Evolutionary conservation across 179 eudicot genomes (phyloP).

Genomic region (Vitellaria paradoxa): DNA sequence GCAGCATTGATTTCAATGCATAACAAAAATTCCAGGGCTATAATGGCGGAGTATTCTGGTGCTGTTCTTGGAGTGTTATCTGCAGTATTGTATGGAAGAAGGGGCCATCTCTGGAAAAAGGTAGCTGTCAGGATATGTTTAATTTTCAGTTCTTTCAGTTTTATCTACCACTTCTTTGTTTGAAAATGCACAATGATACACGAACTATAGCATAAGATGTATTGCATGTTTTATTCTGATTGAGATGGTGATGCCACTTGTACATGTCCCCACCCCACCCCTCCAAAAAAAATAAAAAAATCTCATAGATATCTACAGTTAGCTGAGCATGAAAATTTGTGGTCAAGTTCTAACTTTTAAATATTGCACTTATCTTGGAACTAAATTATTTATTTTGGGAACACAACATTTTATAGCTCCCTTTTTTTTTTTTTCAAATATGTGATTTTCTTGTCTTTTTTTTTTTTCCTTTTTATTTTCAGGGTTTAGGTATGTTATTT

Average conservation of each 20-base stretch:
- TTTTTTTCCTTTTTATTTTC: too few relatives aligned
- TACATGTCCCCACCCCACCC: neutral
- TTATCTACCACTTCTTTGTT: neutral
- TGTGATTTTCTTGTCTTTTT: too few relatives aligned
- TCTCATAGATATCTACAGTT: too few relatives aligned
- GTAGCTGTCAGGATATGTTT: constrained; percentile 19
- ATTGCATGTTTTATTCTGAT: neutral
- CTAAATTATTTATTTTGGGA: too few relatives aligned
- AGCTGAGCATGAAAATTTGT: too few relatives aligned
- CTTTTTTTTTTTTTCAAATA: too few relatives aligned
- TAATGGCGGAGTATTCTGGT: constrained; percentile 93
- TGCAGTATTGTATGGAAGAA: constrained; percentile 74
- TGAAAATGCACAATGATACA: neutral
- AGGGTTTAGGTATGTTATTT: too few relatives aligned
- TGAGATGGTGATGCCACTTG: neutral
- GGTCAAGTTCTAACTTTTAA: too few relatives aligned
- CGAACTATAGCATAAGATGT: constrained; percentile 1
- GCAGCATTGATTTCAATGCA: neutral
- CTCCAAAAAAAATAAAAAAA: too few relatives aligned
- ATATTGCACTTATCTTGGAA: too few relatives aligned
- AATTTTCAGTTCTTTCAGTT: constrained; percentile 6
- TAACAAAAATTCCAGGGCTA: constrained; percentile 47
- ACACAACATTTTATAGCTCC: too few relatives aligned
- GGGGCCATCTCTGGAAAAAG: constrained; percentile 88
- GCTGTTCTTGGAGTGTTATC: constrained; percentile 97